Conservation (phyloP, 192 early-diverging fungal genomes). For the Linnemannia hyalina region DNA sequence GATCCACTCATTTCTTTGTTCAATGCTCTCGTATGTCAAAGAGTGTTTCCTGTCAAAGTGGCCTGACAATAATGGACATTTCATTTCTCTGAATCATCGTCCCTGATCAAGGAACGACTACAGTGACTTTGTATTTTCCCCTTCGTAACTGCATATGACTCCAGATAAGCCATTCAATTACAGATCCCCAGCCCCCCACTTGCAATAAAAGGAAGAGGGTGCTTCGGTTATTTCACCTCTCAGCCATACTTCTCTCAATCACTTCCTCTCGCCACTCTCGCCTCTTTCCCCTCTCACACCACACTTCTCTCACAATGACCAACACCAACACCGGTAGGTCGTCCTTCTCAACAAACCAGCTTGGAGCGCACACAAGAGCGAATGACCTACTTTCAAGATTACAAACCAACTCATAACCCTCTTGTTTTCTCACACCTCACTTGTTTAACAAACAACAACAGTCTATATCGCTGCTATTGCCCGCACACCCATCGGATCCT, state of each 20-base stretch:
- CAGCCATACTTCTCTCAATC: background rate
- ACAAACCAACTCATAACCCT: background rate
- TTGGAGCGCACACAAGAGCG: background rate
- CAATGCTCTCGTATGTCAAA: background rate
- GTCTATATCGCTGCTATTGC: slow-evolving; percentile 93
- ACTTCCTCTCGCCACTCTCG: background rate
- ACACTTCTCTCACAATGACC: slow-evolving; percentile 28
- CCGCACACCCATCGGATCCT: slow-evolving; percentile 93
- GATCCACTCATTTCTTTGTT: background rate
- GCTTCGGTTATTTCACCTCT: background rate
- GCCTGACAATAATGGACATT: slow-evolving; percentile 5
- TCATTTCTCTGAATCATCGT: background rate
- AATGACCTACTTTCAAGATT: background rate
- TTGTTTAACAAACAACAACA: slow-evolving; percentile 44
- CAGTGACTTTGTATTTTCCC: background rate
- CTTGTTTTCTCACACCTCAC: background rate
- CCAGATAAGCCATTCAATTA: background rate
- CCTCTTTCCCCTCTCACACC: background rate
- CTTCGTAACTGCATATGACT: background rate
- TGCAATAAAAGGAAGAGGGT: background rate
- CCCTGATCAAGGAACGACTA: background rate
- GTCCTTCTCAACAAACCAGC: background rate
- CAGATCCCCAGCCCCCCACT: background rate
- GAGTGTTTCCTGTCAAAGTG: background rate
- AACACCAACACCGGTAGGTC: slow-evolving; percentile 32